phyloP scores from a whole-genome alignment of 495 filamentous ascomycete genomes.

The Lophium mytilinum region DNA sequence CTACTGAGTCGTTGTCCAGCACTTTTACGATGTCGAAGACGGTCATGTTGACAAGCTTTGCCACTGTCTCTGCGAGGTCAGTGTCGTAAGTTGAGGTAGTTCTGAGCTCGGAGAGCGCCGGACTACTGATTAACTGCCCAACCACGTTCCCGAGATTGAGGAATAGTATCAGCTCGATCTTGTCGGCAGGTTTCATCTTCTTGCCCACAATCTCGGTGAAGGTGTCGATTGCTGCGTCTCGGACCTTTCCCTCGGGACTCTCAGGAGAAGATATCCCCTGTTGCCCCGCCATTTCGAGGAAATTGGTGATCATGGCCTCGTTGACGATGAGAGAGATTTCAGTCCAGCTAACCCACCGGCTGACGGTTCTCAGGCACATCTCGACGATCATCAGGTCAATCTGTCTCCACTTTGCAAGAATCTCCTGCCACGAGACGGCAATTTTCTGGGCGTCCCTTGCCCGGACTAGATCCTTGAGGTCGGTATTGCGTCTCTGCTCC shows the following conservation, averaged over 20 bases:
- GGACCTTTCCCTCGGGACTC: constrained; percentile 58
- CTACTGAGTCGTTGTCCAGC: constrained; percentile 52
- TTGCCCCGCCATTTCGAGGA: constrained; percentile 67
- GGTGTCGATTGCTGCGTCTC: constrained; percentile 82
- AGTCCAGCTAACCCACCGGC: constrained; percentile 96
- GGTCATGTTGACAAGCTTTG: constrained; percentile 89
- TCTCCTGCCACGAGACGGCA: constrained; percentile 80
- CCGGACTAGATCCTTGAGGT: constrained; percentile 83
- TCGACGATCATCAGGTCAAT: constrained; percentile 69
- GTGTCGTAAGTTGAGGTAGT: constrained; percentile 81
- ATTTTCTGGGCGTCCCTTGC: constrained; percentile 79
- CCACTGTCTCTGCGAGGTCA: constrained; percentile 87
- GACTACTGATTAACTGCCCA: constrained; percentile 69
- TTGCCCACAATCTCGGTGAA: constrained; percentile 94
- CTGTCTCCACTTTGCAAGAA: constrained; percentile 71
- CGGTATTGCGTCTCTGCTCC: constrained; percentile 69
- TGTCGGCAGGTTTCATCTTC: constrained; percentile 91
- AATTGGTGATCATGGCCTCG: constrained; percentile 68
- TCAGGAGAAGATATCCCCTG: constrained; percentile 45
- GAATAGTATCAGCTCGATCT: constrained; percentile 86
- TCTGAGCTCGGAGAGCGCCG: constrained; percentile 65
- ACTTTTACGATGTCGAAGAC: constrained; percentile 77
- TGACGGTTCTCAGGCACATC: constrained; percentile 77
- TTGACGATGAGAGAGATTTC: constrained; percentile 91
- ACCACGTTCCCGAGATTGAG: constrained; percentile 79